phyloP scores from a whole-genome alignment of 2,329 filamentous ascomycete genomes.

The Nigrospora osmanthi region DNA sequence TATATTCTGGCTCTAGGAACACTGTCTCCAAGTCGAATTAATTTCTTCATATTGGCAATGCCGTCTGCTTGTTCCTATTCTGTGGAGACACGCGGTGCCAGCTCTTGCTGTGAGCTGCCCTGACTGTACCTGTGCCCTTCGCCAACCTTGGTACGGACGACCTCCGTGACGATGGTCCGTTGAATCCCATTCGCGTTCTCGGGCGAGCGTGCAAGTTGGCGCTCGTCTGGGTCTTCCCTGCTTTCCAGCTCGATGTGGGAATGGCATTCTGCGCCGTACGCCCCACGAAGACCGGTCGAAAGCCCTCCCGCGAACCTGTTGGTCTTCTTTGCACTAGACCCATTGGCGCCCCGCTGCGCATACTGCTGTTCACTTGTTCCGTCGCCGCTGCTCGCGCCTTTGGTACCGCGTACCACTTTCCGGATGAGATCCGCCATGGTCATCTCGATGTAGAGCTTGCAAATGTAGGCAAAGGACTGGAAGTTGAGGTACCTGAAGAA shows the following conservation, averaged over 20 bases:
- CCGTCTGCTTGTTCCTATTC: background rate
- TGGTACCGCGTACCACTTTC: slow-evolving; percentile 13
- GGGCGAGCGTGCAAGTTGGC: background rate
- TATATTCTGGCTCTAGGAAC: no score
- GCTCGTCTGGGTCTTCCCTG: background rate
- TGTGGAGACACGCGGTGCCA: background rate
- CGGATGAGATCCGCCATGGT: slow-evolving; percentile 34
- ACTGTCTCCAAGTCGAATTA: no score
- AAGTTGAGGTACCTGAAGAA: slow-evolving; percentile 28
- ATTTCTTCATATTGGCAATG: no score
- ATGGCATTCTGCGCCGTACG: background rate
- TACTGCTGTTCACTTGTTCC: background rate
- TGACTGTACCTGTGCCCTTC: background rate
- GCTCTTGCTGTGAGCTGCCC: background rate
- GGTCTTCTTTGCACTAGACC: background rate
- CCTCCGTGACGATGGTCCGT: slow-evolving; percentile 3
- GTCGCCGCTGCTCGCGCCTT: slow-evolving; percentile 1
- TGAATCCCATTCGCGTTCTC: background rate
- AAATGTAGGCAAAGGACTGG: slow-evolving; percentile 32
- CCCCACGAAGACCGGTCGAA: background rate
- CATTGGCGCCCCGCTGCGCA: background rate
- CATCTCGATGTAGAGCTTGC: slow-evolving; percentile 37
- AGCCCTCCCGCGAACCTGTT: slow-evolving; percentile 1
- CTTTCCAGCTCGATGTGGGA: slow-evolving; percentile 2
- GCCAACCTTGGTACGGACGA: background rate